These are phyloP conservation scores for Apiotrichum sp. DNA, from an alignment of 1,284 basidiomycete genomes.

Conservation along the genomic window DNA sequence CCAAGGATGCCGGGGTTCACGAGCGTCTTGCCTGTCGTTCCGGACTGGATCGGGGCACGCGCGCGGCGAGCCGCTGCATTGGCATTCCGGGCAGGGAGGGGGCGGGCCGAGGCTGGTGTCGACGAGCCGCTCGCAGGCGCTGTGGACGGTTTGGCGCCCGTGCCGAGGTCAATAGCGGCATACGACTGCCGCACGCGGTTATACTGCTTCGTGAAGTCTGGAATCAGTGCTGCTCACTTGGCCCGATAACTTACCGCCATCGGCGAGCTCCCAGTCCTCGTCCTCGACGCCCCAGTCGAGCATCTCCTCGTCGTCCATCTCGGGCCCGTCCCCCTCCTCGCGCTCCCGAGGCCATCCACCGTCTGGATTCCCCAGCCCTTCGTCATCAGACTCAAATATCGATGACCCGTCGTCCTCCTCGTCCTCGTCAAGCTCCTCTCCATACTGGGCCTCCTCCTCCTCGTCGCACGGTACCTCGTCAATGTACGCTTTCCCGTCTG, in stretches of 20 bases:
- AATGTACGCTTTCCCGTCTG: constrained; percentile 21
- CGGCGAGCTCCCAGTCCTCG: constrained; percentile 84
- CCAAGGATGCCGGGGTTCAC: constrained; percentile 54
- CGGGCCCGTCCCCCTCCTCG: constrained; percentile 1
- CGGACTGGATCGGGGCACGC: constrained; percentile 35
- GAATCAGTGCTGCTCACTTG: constrained; percentile 8
- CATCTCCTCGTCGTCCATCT: constrained; percentile 25
- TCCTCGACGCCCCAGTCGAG: constrained; percentile 61
- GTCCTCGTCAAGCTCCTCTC: background rate
- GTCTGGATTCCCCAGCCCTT: background rate
- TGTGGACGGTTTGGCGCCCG: background rate
- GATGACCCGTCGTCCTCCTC: constrained; percentile 15
- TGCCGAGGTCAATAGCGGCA: constrained; percentile 9
- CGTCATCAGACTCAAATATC: constrained; percentile 25
- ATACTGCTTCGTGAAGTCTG: constrained; percentile 95
- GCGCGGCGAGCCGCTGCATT: constrained; percentile 27
- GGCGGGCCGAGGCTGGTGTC: constrained; percentile 16
- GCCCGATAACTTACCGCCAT: constrained; percentile 49
- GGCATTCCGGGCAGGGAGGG: constrained; percentile 36
- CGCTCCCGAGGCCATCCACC: constrained; percentile 1
- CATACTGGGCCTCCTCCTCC: background rate
- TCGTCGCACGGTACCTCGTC: constrained; percentile 18
- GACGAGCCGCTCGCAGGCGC: background rate
- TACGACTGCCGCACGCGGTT: constrained; percentile 79
- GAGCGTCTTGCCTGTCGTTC: constrained; percentile 62